phyloP scores from a whole-genome alignment of 2,329 filamentous ascomycete genomes.

The Ophiocordyceps robertsii region DNA sequence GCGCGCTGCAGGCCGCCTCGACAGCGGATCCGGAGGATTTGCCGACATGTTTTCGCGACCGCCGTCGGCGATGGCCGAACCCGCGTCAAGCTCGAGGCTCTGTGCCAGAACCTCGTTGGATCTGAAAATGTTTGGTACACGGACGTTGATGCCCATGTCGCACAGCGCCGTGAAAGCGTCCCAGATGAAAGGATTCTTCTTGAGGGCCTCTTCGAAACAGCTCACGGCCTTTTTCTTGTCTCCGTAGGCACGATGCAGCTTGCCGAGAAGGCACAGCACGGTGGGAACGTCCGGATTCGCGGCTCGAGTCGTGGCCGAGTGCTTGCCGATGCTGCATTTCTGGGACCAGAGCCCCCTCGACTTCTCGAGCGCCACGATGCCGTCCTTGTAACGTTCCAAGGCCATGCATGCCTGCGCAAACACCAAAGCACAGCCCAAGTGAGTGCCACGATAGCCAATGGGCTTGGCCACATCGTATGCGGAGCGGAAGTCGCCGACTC shows the following conservation, averaged over 20 bases:
- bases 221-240: slow-evolving; percentile 71
- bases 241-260: slow-evolving; percentile 73
- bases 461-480: slow-evolving; percentile 73
- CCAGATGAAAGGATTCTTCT: slow-evolving; percentile 93
- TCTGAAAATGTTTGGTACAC: slow-evolving; percentile 78
- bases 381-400: slow-evolving; percentile 67
- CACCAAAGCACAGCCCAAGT: slow-evolving; percentile 80
- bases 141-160: slow-evolving; percentile 71
- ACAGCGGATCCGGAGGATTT: slow-evolving; percentile 23
- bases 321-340: slow-evolving; percentile 68
- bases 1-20: slow-evolving; percentile 27
- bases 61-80: slow-evolving; percentile 14
- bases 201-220: slow-evolving; percentile 79
- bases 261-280: slow-evolving; percentile 72
- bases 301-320: slow-evolving; percentile 62
- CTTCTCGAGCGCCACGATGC: slow-evolving; percentile 73
- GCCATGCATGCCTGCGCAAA: slow-evolving; percentile 81
- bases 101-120: slow-evolving; percentile 42
- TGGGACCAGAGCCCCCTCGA: slow-evolving; percentile 61
- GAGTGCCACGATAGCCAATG: slow-evolving; percentile 54
- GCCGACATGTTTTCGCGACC: slow-evolving; percentile 20
- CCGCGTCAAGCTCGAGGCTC: slow-evolving; percentile 26
- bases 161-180: slow-evolving; percentile 86
- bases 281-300: slow-evolving; percentile 72
- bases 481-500: slow-evolving; percentile 68